These are phyloP conservation scores for Selenicereus undatus DNA, from an alignment of 148 eudicot genomes.

Conservation along the genomic window DNA sequence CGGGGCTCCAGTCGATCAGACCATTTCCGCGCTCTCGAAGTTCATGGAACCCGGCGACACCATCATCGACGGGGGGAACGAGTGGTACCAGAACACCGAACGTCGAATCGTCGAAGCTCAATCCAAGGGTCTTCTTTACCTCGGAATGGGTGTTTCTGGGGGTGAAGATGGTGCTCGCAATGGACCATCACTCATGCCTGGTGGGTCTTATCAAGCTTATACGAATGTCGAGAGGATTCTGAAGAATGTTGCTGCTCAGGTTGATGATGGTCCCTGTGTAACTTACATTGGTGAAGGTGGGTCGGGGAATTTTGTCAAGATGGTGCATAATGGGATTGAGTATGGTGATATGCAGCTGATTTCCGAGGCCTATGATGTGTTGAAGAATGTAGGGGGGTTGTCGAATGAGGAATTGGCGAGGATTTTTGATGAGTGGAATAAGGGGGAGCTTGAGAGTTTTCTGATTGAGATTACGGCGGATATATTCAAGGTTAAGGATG, in stretches of 20 bases:
- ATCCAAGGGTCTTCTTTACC: slow-evolving; percentile 40
- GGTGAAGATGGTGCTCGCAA: slow-evolving; percentile 76
- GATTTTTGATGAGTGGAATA: slow-evolving; percentile 74
- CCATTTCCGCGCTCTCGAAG: slow-evolving; percentile 51
- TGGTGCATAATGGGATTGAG: slow-evolving; percentile 90
- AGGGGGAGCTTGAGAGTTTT: slow-evolving; percentile 76
- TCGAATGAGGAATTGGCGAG: slow-evolving; percentile 57
- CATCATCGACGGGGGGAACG: slow-evolving; percentile 83
- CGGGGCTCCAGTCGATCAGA: slow-evolving; percentile 77
- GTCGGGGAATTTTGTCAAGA: slow-evolving; percentile 76
- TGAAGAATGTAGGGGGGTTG: slow-evolving; percentile 63
- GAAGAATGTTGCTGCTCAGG: slow-evolving; percentile 72
- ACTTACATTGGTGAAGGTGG: slow-evolving; percentile 88
- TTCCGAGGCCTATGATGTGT: slow-evolving; percentile 75
- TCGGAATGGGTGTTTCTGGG: slow-evolving; percentile 87
- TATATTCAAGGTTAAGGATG: slow-evolving; percentile 70
- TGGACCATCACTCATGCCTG: slow-evolving; percentile 81
- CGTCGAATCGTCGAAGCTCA: slow-evolving; percentile 47
- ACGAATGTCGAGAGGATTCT: slow-evolving; percentile 41
- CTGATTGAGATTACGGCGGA: slow-evolving; percentile 77
- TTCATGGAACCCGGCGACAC: slow-evolving; percentile 70
- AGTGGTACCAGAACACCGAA: slow-evolving; percentile 82
- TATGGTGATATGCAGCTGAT: slow-evolving; percentile 90
- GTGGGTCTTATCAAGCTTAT: slow-evolving; percentile 62
- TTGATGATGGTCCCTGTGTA: slow-evolving; percentile 85